Conservation (phyloP, 2,329 filamentous ascomycete species). For the Fusarium sp. region DNA sequence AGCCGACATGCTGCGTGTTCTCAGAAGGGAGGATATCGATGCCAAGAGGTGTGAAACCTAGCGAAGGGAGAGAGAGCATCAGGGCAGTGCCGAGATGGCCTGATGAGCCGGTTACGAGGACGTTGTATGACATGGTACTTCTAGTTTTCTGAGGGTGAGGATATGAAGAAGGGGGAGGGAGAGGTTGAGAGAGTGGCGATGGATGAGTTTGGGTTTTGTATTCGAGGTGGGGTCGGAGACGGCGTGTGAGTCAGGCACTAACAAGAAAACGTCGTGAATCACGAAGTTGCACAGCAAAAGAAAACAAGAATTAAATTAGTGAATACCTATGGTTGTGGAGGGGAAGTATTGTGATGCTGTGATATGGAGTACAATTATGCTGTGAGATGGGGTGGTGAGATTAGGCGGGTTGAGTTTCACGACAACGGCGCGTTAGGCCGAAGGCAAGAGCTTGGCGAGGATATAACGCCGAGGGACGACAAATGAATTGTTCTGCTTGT, state of each 20-base stretch:
- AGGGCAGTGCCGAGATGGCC: constrained; percentile 62
- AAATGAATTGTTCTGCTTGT: fast-evolving
- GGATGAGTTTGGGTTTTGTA: constrained; percentile 33
- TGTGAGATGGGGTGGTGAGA: constrained; percentile 24
- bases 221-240: constrained; percentile 23
- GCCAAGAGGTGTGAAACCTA: constrained; percentile 58
- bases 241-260: constrained; percentile 40
- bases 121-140: constrained; percentile 44
- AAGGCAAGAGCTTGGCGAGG: neutral
- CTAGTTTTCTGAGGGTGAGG: too few species aligned
- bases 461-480: too few species aligned
- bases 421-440: neutral
- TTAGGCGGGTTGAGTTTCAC: constrained; percentile 29
- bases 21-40: constrained; percentile 58
- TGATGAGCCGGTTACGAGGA: constrained; percentile 62
- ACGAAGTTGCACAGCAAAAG: neutral
- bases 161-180: neutral
- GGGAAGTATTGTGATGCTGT: constrained; percentile 12
- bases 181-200: neutral
- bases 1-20: constrained; percentile 55
- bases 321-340: neutral
- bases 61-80: constrained; percentile 57
- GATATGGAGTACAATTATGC: constrained; percentile 15
- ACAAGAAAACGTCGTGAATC: neutral
- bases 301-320: neutral